These are phyloP conservation scores for Macaranga tanarius DNA, from an alignment of 441 rosid species.

Conservation along the genomic window DNA sequence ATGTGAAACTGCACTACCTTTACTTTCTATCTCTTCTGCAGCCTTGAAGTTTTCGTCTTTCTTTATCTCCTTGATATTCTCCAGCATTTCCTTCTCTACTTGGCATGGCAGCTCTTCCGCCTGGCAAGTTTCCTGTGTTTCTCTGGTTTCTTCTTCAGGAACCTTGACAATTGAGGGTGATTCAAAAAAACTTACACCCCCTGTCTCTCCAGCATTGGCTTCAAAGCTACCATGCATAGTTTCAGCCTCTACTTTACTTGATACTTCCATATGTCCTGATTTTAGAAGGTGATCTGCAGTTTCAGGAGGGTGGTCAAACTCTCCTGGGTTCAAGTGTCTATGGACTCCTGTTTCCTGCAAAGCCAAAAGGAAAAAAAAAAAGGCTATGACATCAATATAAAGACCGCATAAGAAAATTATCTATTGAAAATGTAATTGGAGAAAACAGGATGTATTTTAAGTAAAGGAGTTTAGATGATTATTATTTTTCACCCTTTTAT, in stretches of 20 bases:
- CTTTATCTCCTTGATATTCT: conserved; percentile 29
- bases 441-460: neutral
- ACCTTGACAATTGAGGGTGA: conserved; percentile 38
- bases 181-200: conserved; percentile 39
- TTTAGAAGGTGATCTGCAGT: conserved; percentile 25
- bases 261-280: conserved; percentile 23
- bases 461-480: neutral
- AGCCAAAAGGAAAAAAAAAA: conserved; percentile 12
- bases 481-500: neutral
- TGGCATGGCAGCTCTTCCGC: conserved; percentile 22
- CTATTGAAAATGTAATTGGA: neutral
- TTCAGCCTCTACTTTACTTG: conserved; percentile 21
- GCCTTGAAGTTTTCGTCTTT: conserved; percentile 19
- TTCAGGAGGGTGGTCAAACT: conserved; percentile 29
- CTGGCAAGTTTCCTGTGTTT: conserved; percentile 22
- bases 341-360: conserved; percentile 42
- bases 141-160: conserved; percentile 29
- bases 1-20: conserved; percentile 23
- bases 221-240: conserved; percentile 15
- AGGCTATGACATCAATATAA: conserved; percentile 9
- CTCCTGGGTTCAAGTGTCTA: conserved; percentile 22
- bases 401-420: neutral
- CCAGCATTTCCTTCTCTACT: conserved; percentile 26
- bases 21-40: conserved; percentile 24
- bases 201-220: conserved; percentile 32